Base-by-base conservation (phyloP, 495 filamentous ascomycete species). In the Aspergillus bridgeri region DNA sequence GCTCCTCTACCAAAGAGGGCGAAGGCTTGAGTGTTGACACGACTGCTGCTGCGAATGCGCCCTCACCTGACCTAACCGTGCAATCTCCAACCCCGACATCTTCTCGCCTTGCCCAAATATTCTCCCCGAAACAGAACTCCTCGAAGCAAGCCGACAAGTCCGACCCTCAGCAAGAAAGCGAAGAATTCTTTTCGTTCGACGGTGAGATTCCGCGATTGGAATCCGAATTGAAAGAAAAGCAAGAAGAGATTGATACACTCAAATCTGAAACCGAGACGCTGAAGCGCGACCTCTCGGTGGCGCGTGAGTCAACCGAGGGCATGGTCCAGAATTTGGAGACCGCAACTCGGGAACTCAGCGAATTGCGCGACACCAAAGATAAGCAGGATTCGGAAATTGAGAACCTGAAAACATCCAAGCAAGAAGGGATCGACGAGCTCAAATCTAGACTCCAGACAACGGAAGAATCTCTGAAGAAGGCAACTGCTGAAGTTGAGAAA, bases 121-220 rank as follows among this genome's bases (percentile, higher is more conserved):
- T 25, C 23, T 50, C 48, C 6, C 48, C 48, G 17, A 50, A 50
- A 17, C 48, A 24, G 17, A 24, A 50, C 17, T n/a, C 23, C 6
- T 56, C 64, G 24, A 57, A 51, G 57, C 48, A 60, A 57, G 8
- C 33, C 6, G 38, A 49, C n/a, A n/a, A 54, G 21, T 22, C 55
- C 6, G 53, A 55, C 33, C 49, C 56, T 2, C 75, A 81, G 20
- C 78, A 81, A 49, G 72, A 76, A 5, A 78, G 72, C 49, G 90
- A 93, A 64, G 90, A 96, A 21, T 87, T 96, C 72, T 96, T 96
- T 72, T 94, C 90, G 6, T 96, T 90, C 59, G 89, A 91, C 54
- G 82, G 82, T 43, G 89, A 93, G 67, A 72, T 91, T 43, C 86
- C 86, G 17, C 80, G 84, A 18, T 62, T 91, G n/a, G 79, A 86